Evolutionary conservation across 305 asterid genomes (phyloP).

Genomic region (Fraxinus sp.): DNA sequence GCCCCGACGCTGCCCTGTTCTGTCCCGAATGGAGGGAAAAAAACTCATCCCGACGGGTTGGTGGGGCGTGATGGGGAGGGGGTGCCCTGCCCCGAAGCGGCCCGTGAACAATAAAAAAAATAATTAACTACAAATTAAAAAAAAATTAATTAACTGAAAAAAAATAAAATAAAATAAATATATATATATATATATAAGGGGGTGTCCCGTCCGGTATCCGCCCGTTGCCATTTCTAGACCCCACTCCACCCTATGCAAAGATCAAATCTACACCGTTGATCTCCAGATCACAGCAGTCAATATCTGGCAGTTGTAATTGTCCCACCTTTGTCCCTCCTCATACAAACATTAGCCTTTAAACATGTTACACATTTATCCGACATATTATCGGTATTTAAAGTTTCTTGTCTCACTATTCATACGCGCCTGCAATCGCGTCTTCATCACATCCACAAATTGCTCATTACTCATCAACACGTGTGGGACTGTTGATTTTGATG

Average conservation of each 20-base stretch:
- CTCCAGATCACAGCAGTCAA: constrained; percentile 35
- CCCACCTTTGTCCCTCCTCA: constrained; percentile 36
- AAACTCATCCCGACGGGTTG: too few relatives aligned
- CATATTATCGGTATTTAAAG: constrained; percentile 30
- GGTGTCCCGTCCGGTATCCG: too few relatives aligned
- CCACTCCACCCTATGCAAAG: not conserved
- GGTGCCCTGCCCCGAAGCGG: too few relatives aligned
- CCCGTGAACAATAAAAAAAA: too few relatives aligned
- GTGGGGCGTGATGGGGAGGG: too few relatives aligned
- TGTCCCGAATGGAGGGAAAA: too few relatives aligned
- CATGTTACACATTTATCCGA: constrained; percentile 25
- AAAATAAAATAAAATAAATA: too few relatives aligned
- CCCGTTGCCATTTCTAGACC: not conserved
- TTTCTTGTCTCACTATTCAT: constrained; percentile 34
- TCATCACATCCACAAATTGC: not conserved
- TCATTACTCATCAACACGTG: constrained; percentile 21
- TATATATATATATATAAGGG: too few relatives aligned
- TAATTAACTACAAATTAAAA: too few relatives aligned
- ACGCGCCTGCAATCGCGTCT: constrained; percentile 11
- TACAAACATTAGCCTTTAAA: constrained; percentile 20
- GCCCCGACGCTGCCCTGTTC: too few relatives aligned
- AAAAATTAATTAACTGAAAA: too few relatives aligned
- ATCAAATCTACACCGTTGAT: constrained; percentile 25
- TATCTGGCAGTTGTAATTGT: constrained; percentile 42
- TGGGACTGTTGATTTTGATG: constrained; percentile 21